Evolutionary conservation across 805 yeast genomes (phyloP), one percentile per base, ranked within the genome.

Genomic region (Wickerhamomyces hampshirensis): DNA sequence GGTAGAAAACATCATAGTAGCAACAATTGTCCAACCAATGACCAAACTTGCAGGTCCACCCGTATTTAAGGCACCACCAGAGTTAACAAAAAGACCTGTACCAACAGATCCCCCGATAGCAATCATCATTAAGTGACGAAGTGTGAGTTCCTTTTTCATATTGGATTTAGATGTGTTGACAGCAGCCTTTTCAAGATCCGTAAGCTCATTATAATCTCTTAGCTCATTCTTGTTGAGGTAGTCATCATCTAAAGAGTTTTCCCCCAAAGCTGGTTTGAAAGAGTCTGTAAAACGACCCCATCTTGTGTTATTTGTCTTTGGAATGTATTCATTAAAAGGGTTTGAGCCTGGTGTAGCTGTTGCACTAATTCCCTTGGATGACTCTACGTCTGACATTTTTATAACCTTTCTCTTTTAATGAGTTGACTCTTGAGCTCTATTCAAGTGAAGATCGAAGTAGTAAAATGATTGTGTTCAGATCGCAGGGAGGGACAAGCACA

Each of bases 91-190:
- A 39, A 80, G 60, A 54, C 87, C 85, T 21, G 85, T 77, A 57
- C 88, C 86, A 44, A 80, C 77, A 42, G 80, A 71, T 48, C 85
- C 84, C 43, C 84, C 87, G 37, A 80, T 69, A 26, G 86, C 80
- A 61, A 84, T 84, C 86, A 83, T 79, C 42, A 80, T 78, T 47
- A 84, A 60, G 56, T 84, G 91, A 53, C 89, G 69, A 6, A 66
- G 38, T 1, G 44, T 34, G n/a, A 52, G 40, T 15, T 47, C 42
- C 33, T 49, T 47, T 30, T 52, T 50, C 66, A 63, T 38, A 48
- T 59, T 23, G 6, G 73, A 60, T 8, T 68, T 62, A 23, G 61
- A 57, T 3, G 68, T 50, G 44, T 64, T 65, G 23, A 46, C 23
- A 5, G 55, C 55, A 18, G 68, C 68, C 26, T 55, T 58, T 38